Base-by-base conservation (phyloP, 148 eudicot genomes). In the Amaranthus cruentus region DNA sequence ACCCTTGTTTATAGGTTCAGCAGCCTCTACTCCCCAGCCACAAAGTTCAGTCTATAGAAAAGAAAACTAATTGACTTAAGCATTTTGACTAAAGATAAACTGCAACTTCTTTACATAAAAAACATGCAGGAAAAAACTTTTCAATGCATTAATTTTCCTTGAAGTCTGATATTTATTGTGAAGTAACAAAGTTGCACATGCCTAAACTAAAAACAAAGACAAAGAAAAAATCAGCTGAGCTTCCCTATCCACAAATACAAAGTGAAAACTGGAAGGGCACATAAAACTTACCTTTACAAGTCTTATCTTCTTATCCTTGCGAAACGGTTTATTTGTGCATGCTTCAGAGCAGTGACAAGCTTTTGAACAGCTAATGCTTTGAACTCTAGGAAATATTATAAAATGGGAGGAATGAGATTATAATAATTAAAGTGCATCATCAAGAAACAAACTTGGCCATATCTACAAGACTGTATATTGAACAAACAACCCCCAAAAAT, bases 291-390 rank as follows among this genome's bases (percentile, higher is more conserved):
- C 98, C 96, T 77, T 84, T 61, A 91, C 96, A 61, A 89, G 70
- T 76, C 79, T 83, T 75, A 94, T 81, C 78, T 86, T 89, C 79
- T 91, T 94, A 52, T 84, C 93, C 79, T 88, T 94, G 50, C 91
- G 88, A 75, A 94, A 94, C 63, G 98, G 98, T 76, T 84, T 86
- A 79, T 94, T 94, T 60, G 84, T 82, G 81, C 98, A 94, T 62
- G 77, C 85, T 50, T 89, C 91, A 5, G 96, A 89, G 86, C 98
- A 94, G 69, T 43, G 83, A 77, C 98, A 94, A 72, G 88, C 83
- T 78, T 83, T 94, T 63, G 97, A 94, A 82, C 98, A 94, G 83
- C 97, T 91, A 73, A 94, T 94, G 77, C 89, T 87, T 77, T 94
- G 98, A 74, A 87, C 93, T 90, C 98, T 94, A 77, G 73, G 44